Evolutionary conservation across 345 rosid genomes (phyloP).

Genomic region (Boechera stricta): DNA sequence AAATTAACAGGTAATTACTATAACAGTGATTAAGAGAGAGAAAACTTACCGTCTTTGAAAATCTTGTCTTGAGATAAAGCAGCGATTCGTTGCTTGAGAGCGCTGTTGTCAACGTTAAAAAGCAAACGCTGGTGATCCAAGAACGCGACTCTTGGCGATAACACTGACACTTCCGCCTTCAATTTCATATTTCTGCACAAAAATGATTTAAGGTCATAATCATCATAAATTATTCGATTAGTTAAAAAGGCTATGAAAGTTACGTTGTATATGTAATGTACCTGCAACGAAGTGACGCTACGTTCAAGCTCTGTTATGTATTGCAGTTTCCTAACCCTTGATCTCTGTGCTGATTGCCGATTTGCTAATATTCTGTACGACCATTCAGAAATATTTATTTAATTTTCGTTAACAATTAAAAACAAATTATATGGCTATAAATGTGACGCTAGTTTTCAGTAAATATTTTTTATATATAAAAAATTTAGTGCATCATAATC

Average conservation of each 20-base stretch:
- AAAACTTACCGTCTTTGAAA: slow-evolving; percentile 79
- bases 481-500: not conserved
- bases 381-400: slow-evolving; percentile 15
- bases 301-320: slow-evolving; percentile 96
- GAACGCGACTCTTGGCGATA: slow-evolving; percentile 85
- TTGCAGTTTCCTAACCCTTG: slow-evolving; percentile 89
- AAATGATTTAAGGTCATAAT: not conserved
- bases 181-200: not conserved
- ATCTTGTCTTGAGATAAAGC: slow-evolving; percentile 92
- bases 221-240: not conserved
- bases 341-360: slow-evolving; percentile 93
- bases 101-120: slow-evolving; percentile 78
- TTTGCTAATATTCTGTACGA: slow-evolving; percentile 80
- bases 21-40: not conserved
- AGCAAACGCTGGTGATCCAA: slow-evolving; percentile 90
- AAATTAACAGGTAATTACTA: not conserved
- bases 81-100: slow-evolving; percentile 93
- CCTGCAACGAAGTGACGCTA: slow-evolving; percentile 82
- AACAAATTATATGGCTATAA: not conserved
- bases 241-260: not conserved
- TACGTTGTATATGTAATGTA: slow-evolving; percentile 33
- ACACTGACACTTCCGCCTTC: slow-evolving; percentile 83
- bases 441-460: not conserved
- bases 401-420: not conserved
- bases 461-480: not conserved